A percentile compares a stretch with the other conserved stretches of the same genome.
These are phyloP conservation scores for Phytopythium boreale DNA, from an alignment of 352 stramenopile genomes.

Conservation along the genomic window DNA sequence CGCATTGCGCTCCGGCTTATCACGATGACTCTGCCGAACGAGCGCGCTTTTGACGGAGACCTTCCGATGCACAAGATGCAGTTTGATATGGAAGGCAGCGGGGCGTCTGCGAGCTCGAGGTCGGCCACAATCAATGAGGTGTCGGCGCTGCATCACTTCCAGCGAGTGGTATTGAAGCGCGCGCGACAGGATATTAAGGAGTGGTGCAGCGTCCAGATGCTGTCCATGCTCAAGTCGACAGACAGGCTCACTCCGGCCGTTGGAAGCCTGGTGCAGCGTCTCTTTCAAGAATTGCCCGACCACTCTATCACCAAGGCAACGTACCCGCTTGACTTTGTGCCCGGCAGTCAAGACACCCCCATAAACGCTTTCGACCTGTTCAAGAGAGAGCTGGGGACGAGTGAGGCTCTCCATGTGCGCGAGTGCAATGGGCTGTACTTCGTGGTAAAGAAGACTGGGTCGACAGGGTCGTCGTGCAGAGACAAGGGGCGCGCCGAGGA, in stretches of 20 bases:
- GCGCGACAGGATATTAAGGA: constrained; percentile 78
- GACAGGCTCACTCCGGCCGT: constrained; percentile 68
- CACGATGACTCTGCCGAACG: constrained; percentile 75
- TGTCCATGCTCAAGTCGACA: constrained; percentile 67
- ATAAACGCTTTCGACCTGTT: constrained; percentile 60
- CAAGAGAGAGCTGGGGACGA: constrained; percentile 50
- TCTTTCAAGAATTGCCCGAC: constrained; percentile 69
- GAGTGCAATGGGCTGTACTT: constrained; percentile 69
- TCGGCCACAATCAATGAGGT: constrained; percentile 26
- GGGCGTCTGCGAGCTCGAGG: constrained; percentile 10
- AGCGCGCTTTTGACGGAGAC: constrained; percentile 53
- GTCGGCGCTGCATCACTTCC: constrained; percentile 64
- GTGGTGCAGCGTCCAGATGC: constrained; percentile 79
- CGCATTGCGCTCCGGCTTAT: constrained; percentile 71
- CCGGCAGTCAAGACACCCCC: constrained; percentile 50
- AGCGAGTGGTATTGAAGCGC: constrained; percentile 65
- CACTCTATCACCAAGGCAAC: constrained; percentile 57
- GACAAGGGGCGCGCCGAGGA: background rate
- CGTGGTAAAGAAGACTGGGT: constrained; percentile 36
- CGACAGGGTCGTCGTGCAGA: background rate
- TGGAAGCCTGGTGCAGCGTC: constrained; percentile 55
- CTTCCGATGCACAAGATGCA: constrained; percentile 30
- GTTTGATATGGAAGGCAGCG: constrained; percentile 53
- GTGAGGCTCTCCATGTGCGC: constrained; percentile 43
- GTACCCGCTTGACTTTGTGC: constrained; percentile 74